Evolutionary conservation across 202 grass and related monocot species (phyloP), one percentile per base, ranked within the genome.

Genomic region (Schoenoplectus tabernaemontani): DNA sequence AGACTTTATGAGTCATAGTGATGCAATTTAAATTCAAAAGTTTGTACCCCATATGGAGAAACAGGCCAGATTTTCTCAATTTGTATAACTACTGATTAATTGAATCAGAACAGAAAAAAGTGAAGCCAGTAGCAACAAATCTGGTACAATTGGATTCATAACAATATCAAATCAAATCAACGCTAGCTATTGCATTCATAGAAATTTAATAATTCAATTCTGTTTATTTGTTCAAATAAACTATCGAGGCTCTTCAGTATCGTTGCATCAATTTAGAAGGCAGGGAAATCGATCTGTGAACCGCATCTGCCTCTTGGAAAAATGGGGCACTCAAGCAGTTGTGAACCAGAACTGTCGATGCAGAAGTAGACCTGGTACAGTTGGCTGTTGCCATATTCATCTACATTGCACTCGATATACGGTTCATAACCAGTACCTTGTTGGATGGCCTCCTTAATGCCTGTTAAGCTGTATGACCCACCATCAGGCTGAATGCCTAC

Each of bases 361-460:
- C 93, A 97, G 53, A 93, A 86, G 87, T 93, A 97, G 64, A 97
- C 82, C 85, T 97, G 93, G 63, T 88, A 93, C 33, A 97, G 83
- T 81, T 97, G 93, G 59, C 59, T 85, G 66, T 93, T 93, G 68
- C 89, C 75, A 62, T 91, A 79, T 85, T 93, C 83, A 75, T 93
- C 93, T 26, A 53, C 57, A 75, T 97, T 97, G 91, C 93, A 93
- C 74, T 97, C 85, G 0, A 97, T 86, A 36, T 66, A 91, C 17
- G 93, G 91, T 30, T 81, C 53, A 85, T 79, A 78, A 0, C 91
- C 91, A 2, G 69, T 85, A 42, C 81, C 85, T 22, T 46, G 3
- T 12, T 20, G n/a, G 71, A 97, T 83, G 17, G 89, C 91, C 10
- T 5, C n/a, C 70, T 85, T 89, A 67, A 93, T 86, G 41, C 59